phyloP scores from a whole-genome alignment of 2,329 filamentous ascomycete species.

The Lasiodiplodia hormozganensis region DNA sequence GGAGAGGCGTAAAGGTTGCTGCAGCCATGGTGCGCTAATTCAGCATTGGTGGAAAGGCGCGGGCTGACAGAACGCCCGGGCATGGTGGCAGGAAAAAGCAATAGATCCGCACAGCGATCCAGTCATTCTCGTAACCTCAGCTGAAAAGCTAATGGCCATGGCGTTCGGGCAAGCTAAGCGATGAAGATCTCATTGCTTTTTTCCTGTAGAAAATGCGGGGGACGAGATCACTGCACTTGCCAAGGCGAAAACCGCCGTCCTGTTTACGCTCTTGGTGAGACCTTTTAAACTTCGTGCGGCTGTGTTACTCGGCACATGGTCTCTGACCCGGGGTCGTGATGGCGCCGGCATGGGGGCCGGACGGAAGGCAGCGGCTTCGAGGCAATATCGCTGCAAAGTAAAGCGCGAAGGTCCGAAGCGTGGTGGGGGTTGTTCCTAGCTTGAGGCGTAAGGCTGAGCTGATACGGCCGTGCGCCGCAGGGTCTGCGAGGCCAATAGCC shows the following conservation, averaged over 20 bases:
- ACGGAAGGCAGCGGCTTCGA: constrained; percentile 7
- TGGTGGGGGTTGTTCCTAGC: neutral
- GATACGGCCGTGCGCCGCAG: neutral
- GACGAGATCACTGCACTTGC: neutral
- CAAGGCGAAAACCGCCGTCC: constrained; percentile 13
- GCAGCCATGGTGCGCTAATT: neutral
- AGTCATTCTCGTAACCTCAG: neutral
- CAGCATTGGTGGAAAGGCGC: neutral
- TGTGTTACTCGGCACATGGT: neutral
- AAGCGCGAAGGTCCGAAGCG: neutral
- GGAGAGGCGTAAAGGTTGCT: neutral
- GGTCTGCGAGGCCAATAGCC: neutral
- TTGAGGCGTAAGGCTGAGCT: constrained; percentile 21
- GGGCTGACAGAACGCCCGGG: neutral
- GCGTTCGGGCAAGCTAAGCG: constrained; percentile 3
- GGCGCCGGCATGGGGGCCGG: neutral
- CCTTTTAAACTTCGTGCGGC: neutral
- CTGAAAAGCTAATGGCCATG: constrained; percentile 2
- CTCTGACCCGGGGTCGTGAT: neutral
- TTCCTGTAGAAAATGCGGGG: neutral
- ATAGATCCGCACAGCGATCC: neutral
- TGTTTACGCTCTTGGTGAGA: neutral
- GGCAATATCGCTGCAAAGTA: neutral
- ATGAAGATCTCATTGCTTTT: constrained; percentile 11
- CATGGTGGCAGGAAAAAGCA: neutral